phyloP scores from a whole-genome alignment of 1,284 basidiomycete species.

The Filobasidium uniguttulatum region DNA sequence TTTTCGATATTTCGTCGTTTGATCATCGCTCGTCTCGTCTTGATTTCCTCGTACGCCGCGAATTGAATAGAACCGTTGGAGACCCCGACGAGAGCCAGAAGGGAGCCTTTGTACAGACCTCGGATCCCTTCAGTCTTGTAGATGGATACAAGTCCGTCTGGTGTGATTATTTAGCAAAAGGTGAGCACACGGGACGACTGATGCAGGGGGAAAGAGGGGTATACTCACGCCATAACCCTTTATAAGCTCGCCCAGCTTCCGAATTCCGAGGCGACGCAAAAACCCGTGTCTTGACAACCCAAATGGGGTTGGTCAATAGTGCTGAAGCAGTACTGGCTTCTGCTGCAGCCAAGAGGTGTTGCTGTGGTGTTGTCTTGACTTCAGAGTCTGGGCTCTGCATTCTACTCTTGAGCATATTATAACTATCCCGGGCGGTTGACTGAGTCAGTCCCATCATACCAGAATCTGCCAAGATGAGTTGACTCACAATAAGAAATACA shows the following conservation, averaged over 20 bases:
- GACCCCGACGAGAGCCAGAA: conserved; percentile 81
- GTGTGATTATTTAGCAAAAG: too few relatives aligned
- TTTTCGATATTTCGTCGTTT: conserved; percentile 50
- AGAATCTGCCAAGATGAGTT: not conserved
- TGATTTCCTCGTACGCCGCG: conserved; percentile 92
- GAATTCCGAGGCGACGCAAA: conserved; percentile 59
- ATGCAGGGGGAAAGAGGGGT: not conserved
- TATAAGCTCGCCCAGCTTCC: conserved; percentile 52
- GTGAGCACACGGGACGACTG: not conserved
- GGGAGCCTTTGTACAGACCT: conserved; percentile 78
- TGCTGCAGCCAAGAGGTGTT: conserved; percentile 80
- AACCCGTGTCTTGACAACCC: conserved; percentile 97
- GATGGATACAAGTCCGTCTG: conserved; percentile 65
- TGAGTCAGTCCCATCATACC: not conserved
- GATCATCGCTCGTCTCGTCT: conserved; percentile 67
- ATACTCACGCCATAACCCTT: conserved; percentile 61
- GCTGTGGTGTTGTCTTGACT: conserved; percentile 50
- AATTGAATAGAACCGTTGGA: conserved; percentile 94
- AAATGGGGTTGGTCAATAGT: conserved; percentile 91
- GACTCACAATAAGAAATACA: conserved; percentile 93
- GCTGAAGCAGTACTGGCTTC: conserved; percentile 73
- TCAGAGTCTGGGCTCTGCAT: conserved; percentile 36
- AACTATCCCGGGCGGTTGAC: conserved; percentile 44
- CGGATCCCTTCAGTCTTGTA: conserved; percentile 57
- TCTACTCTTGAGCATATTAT: conserved; percentile 81